Conservation (phyloP, 305 asterid genomes). For the Coffea humblotiana region DNA sequence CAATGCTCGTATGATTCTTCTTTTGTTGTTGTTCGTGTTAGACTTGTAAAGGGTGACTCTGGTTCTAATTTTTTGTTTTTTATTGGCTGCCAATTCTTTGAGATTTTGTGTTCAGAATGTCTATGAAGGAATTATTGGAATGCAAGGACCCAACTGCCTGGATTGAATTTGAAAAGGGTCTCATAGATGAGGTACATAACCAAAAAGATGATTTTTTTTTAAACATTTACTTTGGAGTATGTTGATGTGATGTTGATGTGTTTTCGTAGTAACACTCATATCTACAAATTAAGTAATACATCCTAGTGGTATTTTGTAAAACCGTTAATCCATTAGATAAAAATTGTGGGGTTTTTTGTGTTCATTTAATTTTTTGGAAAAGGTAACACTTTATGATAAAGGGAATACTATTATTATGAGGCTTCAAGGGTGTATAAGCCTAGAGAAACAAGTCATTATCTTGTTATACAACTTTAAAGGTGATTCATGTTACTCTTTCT, state of each 20-base stretch:
- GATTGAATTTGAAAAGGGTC: constrained; percentile 90
- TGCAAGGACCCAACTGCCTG: constrained; percentile 94
- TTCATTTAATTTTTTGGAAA: too few species aligned
- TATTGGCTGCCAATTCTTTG: constrained; percentile 28
- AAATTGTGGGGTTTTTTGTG: not conserved
- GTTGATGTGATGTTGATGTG: not conserved
- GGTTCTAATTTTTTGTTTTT: constrained; percentile 12
- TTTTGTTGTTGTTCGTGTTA: not conserved
- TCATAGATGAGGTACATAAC: constrained; percentile 66
- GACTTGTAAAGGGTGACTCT: too few species aligned
- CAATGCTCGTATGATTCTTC: not conserved
- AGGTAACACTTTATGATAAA: too few species aligned
- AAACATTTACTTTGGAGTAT: too few species aligned
- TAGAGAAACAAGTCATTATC: too few species aligned
- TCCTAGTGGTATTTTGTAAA: not conserved
- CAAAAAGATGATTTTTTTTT: not conserved
- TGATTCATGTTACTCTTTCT: too few species aligned
- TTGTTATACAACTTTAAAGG: too few species aligned
- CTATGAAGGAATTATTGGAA: constrained; percentile 82
- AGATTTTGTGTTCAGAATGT: constrained; percentile 58
- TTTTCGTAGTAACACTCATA: not conserved
- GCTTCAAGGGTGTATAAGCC: too few species aligned
- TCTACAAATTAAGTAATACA: not conserved
- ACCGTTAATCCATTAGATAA: not conserved
- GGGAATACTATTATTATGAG: too few species aligned